These are phyloP conservation scores for Magnolia officinalis DNA, from an alignment of 164 flowering plant genomes.

Conservation along the genomic window DNA sequence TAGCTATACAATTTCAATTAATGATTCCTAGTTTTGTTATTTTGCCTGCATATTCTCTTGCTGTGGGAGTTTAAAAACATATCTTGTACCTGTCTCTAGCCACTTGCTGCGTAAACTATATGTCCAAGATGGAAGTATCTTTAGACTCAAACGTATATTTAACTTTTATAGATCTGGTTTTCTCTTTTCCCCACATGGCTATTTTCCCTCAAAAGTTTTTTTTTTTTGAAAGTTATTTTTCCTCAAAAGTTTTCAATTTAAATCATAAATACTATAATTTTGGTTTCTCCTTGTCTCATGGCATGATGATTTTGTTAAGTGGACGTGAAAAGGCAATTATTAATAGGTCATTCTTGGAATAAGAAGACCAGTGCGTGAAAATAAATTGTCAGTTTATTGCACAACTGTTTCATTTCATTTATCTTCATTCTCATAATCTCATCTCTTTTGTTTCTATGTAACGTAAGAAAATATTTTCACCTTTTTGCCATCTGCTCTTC, in stretches of 20 bases:
- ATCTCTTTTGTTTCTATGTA: too few relatives aligned
- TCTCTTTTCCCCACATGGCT: neutral
- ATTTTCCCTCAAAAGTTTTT: neutral
- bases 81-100: neutral
- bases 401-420: neutral
- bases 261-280: neutral
- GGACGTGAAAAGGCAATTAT: neutral
- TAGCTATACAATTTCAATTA: neutral
- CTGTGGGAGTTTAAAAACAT: neutral
- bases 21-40: neutral
- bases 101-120: neutral
- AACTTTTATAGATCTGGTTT: too few relatives aligned
- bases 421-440: neutral
- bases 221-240: too few relatives aligned
- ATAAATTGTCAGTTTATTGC: neutral
- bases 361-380: neutral
- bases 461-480: neutral
- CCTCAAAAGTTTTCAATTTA: neutral
- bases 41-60: neutral
- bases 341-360: neutral
- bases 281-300: neutral
- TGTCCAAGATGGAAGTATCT: neutral
- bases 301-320: neutral
- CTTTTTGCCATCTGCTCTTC: neutral
- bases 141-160: neutral